Base-by-base conservation (phyloP, 1,284 basidiomycete genomes). In the Ustilago cynodontis region DNA sequence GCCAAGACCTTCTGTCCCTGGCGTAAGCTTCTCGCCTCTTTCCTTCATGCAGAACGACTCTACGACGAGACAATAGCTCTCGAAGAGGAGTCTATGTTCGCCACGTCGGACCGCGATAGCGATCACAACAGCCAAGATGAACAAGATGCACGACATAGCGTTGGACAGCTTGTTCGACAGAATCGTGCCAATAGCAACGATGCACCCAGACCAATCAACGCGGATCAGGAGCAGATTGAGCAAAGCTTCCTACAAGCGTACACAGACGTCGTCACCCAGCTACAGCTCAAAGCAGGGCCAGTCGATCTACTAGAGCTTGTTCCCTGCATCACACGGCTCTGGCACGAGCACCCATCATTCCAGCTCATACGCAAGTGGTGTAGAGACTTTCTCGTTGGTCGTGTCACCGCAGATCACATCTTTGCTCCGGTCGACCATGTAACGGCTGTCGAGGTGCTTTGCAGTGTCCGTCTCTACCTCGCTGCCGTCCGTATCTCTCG, bases 381-480 rank as follows among this genome's bases (percentile, higher is more conserved):
- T 43, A 61, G 73, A 33, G 68, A 71, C 47, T 71, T 76, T 56
- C 59, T 77, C 14, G 69, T 82, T 2, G 79, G 81, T 18, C 67
- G 75, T 14, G 58, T 51, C 22, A 39, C 58, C 0, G 75, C 77
- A 8, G 43, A 55, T 16, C 61, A 67, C 16, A 56, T 77, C 51
- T 81, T 81, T 37, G 39, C 51, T 16, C 65, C 55, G 10, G 63
- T 82, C n/a, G 77, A 75, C 9, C 59, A 76, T 31, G 60, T 59
- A n/a, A 41, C 49, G 18, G 82, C 80, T 0, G 55, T 71, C 53
- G 82, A 83, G 51, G 59, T 81, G 3, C 67, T 83, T 45, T 72
- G 67, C 66, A 67, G 64, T 37, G 52, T 72, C n/a, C 76, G 82
- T n/a, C 65, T 79, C 29, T 83, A 82, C 41, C 71, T 83, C 16